Evolutionary conservation across 1,139 yeast genomes (phyloP).

Genomic region (Taiozyma sp.): DNA sequence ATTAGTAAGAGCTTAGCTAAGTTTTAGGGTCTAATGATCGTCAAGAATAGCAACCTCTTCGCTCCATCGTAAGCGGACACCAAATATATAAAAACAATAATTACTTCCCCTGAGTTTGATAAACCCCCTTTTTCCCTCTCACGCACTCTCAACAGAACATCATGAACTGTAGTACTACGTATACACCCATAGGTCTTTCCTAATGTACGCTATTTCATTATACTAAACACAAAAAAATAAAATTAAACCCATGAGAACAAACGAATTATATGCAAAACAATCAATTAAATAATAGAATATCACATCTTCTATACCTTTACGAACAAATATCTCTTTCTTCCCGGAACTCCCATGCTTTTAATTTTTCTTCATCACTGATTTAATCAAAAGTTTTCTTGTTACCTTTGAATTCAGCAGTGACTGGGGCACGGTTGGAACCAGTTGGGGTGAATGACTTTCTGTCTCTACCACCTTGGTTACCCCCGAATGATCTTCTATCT

Average conservation of each 20-base stretch:
- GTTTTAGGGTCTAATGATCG: too few species aligned
- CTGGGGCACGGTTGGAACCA: constrained; percentile 58
- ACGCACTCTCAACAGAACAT: too few species aligned
- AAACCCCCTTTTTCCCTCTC: too few species aligned
- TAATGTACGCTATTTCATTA: not conserved
- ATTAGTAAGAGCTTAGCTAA: too few species aligned
- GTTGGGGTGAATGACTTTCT: constrained; percentile 37
- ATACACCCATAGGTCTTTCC: not conserved
- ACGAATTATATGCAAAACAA: not conserved
- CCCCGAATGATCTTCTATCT: constrained; percentile 36
- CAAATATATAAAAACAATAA: too few species aligned
- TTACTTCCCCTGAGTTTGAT: too few species aligned
- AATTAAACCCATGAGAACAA: not conserved
- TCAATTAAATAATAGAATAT: not conserved
- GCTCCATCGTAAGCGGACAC: too few species aligned
- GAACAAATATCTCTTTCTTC: not conserved
- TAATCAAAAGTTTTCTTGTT: constrained; percentile 77
- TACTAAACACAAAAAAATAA: not conserved
- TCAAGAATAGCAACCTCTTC: too few species aligned
- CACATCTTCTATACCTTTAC: not conserved
- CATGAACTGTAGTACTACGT: too few species aligned
- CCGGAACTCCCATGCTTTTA: not conserved
- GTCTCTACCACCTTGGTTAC: constrained; percentile 29
- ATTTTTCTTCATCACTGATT: constrained; percentile 4
- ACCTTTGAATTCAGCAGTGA: constrained; percentile 61